Evolutionary conservation across 2,329 filamentous ascomycete genomes (phyloP).

Genomic region (Cladosporium cucumerinum): DNA sequence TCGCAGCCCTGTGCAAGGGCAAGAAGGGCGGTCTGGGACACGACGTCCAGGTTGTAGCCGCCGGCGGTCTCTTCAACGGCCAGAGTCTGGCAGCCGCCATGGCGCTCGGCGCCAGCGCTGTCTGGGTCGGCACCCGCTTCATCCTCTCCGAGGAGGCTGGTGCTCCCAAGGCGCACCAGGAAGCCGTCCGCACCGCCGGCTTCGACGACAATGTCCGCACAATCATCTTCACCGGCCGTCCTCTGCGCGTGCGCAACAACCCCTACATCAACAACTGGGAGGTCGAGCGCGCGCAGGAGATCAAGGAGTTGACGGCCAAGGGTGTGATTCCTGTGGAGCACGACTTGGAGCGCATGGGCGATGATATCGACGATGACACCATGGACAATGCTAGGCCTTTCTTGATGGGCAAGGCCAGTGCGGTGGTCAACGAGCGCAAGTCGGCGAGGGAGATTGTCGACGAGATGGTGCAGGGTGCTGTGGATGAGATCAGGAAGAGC

Average conservation of each 20-base stretch:
- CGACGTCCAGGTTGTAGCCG: conserved; percentile 87
- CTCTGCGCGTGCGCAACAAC: conserved; percentile 89
- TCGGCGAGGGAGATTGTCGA: conserved; percentile 87
- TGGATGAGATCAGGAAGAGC: conserved; percentile 30
- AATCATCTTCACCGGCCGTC: conserved; percentile 97
- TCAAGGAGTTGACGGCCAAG: conserved; percentile 85
- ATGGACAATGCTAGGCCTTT: conserved; percentile 89
- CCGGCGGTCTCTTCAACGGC: conserved; percentile 91
- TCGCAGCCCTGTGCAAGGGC: conserved; percentile 75
- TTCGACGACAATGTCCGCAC: conserved; percentile 97
- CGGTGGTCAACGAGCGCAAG: conserved; percentile 91
- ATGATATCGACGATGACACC: conserved; percentile 68
- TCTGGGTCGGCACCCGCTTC: conserved; percentile 97
- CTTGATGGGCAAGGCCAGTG: conserved; percentile 95
- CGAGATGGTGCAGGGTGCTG: conserved; percentile 82
- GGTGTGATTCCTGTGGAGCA: conserved; percentile 91
- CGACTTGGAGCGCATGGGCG: conserved; percentile 79
- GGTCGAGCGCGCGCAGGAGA: conserved; percentile 81
- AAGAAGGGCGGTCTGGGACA: conserved; percentile 80
- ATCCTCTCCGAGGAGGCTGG: conserved; percentile 92
- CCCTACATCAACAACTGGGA: conserved; percentile 96
- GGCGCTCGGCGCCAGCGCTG: conserved; percentile 86
- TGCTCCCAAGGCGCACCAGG: conserved; percentile 89
- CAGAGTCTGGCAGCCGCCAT: conserved; percentile 84
- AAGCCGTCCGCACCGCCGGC: conserved; percentile 83